Percentiles rank a stretch among this genome's conserved stretches.
These are phyloP conservation scores for Naganishia antarctica DNA, from an alignment of 768 basidiomycete species.

Conservation along the genomic window DNA sequence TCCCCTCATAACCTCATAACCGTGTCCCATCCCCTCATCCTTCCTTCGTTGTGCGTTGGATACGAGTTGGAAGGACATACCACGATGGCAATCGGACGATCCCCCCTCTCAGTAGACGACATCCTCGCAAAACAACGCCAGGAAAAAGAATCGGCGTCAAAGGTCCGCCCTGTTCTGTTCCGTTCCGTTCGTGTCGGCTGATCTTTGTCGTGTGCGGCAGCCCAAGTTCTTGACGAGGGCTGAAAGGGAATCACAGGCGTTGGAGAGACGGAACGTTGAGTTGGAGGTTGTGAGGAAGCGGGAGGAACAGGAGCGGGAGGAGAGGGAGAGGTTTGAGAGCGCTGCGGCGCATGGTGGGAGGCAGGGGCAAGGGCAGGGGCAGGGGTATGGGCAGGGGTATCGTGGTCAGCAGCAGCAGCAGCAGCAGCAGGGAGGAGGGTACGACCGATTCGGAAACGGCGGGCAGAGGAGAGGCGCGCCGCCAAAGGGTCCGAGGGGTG, in stretches of 20 bases:
- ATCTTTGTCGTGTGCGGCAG: constrained; percentile 51
- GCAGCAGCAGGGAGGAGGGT: constrained; percentile 13
- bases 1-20: too few species aligned
- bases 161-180: constrained; percentile 54
- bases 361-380: constrained; percentile 49
- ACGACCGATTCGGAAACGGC: constrained; percentile 28
- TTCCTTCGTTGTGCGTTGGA: not conserved
- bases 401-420: constrained; percentile 31
- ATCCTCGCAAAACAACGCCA: constrained; percentile 78
- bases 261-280: constrained; percentile 78
- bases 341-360: constrained; percentile 64
- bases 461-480: not conserved
- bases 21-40: not conserved
- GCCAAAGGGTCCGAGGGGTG: not conserved
- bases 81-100: constrained; percentile 17
- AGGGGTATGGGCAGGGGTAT: constrained; percentile 50
- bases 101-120: constrained; percentile 79
- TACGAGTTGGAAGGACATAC: too few species aligned
- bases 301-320: constrained; percentile 59
- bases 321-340: constrained; percentile 68
- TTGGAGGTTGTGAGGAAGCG: constrained; percentile 66
- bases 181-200: not conserved
- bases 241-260: constrained; percentile 80
- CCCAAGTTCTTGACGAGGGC: constrained; percentile 92
- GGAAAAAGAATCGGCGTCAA: constrained; percentile 84